phyloP scores from a whole-genome alignment of 1,139 yeast genomes.

The Geotrichum cucujoidarum region DNA sequence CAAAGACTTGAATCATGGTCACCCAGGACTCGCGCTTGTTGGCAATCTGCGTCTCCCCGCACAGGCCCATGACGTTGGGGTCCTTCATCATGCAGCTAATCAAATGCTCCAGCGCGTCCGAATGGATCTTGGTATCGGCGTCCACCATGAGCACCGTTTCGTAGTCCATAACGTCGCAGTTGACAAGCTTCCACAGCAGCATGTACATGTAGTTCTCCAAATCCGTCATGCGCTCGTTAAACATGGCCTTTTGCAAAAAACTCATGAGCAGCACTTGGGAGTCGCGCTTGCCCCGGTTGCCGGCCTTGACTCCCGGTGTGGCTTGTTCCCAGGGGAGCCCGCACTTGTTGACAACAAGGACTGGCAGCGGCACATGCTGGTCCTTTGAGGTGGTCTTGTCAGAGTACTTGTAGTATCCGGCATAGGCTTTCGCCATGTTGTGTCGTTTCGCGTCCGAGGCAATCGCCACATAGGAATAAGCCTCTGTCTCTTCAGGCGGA shows the following conservation, averaged over 20 bases:
- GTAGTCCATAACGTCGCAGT: slow-evolving; percentile 32
- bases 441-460: slow-evolving; percentile 33
- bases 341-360: slow-evolving; percentile 34
- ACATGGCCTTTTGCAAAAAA: slow-evolving; percentile 38
- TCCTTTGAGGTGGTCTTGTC: slow-evolving; percentile 42
- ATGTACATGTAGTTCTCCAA: slow-evolving; percentile 35
- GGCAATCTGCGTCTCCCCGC: slow-evolving; percentile 37
- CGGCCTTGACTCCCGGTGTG: slow-evolving; percentile 38
- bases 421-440: slow-evolving; percentile 34
- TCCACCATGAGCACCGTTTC: slow-evolving; percentile 37
- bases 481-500: slow-evolving; percentile 27
- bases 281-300: slow-evolving; percentile 39
- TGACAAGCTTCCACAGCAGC: slow-evolving; percentile 32
- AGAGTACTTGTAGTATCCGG: slow-evolving; percentile 32
- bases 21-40: slow-evolving; percentile 36
- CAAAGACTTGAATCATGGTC: slow-evolving; percentile 40
- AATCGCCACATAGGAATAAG: slow-evolving; percentile 32
- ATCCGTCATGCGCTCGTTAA: slow-evolving; percentile 35
- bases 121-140: slow-evolving; percentile 37
- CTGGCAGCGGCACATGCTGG: slow-evolving; percentile 53
- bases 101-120: slow-evolving; percentile 34
- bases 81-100: slow-evolving; percentile 33
- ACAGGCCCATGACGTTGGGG: slow-evolving; percentile 35
- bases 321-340: slow-evolving; percentile 38
- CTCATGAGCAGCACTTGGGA: slow-evolving; percentile 37